Evolutionary conservation across 2,329 filamentous ascomycete species (phyloP).

Genomic region (Cercospora berteroae): DNA sequence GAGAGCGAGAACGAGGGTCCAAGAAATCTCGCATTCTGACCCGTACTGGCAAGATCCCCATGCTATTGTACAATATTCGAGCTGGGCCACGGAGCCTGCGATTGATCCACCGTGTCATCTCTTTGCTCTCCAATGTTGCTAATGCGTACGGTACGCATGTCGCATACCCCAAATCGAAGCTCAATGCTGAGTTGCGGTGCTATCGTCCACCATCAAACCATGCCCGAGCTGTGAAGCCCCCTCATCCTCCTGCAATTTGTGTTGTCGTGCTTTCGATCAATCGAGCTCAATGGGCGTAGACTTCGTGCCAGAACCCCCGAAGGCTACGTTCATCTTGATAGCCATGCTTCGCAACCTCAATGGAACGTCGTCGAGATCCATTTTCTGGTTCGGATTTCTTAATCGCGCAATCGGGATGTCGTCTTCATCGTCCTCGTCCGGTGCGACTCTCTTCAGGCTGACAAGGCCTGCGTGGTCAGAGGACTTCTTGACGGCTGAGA

Average conservation of each 20-base stretch:
- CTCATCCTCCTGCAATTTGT: not conserved
- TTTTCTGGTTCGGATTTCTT: not conserved
- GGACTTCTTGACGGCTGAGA: not conserved
- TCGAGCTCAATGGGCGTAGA: not conserved
- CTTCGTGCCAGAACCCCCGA: not conserved
- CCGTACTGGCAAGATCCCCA: not conserved
- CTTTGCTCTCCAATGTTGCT: not conserved
- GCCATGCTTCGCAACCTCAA: not conserved
- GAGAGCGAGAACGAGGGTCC: conserved; percentile 17
- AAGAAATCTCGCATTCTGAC: not conserved
- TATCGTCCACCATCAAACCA: not conserved
- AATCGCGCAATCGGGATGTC: not conserved
- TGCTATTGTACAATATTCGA: not conserved
- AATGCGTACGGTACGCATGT: not conserved
- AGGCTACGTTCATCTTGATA: not conserved
- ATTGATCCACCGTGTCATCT: not conserved
- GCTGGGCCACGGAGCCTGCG: not conserved
- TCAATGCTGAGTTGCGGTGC: not conserved
- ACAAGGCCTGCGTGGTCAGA: not conserved
- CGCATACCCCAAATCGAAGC: not conserved
- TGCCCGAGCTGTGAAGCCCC: not conserved
- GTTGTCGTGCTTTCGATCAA: not conserved
- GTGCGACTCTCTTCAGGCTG: not conserved
- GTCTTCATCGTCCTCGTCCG: not conserved
- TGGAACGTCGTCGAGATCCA: not conserved